phyloP scores from a whole-genome alignment of 1,284 basidiomycete species.

The Earliella scabrosa region DNA sequence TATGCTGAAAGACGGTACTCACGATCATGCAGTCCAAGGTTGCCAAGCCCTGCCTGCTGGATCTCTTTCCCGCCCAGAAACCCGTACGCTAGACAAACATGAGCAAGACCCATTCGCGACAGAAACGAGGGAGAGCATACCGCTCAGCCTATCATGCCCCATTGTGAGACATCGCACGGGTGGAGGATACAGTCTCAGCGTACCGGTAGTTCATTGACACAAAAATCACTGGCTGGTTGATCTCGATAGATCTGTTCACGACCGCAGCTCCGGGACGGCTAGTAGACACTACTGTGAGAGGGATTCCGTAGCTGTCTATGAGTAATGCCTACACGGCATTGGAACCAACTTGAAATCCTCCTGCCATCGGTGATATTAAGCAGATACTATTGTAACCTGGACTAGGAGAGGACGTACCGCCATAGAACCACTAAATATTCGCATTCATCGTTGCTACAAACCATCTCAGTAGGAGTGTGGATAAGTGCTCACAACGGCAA shows the following conservation, averaged over 20 bases:
- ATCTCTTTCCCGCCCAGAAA: slow-evolving; percentile 44
- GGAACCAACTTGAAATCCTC: slow-evolving; percentile 14
- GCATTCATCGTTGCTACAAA: too few species aligned
- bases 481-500: slow-evolving; percentile 47
- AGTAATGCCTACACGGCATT: slow-evolving; percentile 8
- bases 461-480: not conserved
- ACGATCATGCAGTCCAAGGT: slow-evolving; percentile 61
- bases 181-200: not conserved
- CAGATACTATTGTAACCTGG: not conserved
- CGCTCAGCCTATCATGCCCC: slow-evolving; percentile 20
- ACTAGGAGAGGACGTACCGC: slow-evolving; percentile 37
- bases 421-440: slow-evolving; percentile 54
- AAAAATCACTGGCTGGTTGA: slow-evolving; percentile 39
- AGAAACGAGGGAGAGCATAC: not conserved
- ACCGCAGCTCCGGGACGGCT: slow-evolving; percentile 32
- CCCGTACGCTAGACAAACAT: slow-evolving; percentile 2
- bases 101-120: not conserved
- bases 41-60: slow-evolving; percentile 52
- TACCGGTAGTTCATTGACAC: slow-evolving; percentile 41
- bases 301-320: not conserved
- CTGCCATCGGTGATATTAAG: not conserved
- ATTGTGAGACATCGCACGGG: not conserved
- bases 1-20: slow-evolving; percentile 22
- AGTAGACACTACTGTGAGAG: too few species aligned
- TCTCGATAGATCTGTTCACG: slow-evolving; percentile 39